These are phyloP conservation scores for Centaurea solstitialis DNA, from an alignment of 129 eudicot species.

Conservation along the genomic window DNA sequence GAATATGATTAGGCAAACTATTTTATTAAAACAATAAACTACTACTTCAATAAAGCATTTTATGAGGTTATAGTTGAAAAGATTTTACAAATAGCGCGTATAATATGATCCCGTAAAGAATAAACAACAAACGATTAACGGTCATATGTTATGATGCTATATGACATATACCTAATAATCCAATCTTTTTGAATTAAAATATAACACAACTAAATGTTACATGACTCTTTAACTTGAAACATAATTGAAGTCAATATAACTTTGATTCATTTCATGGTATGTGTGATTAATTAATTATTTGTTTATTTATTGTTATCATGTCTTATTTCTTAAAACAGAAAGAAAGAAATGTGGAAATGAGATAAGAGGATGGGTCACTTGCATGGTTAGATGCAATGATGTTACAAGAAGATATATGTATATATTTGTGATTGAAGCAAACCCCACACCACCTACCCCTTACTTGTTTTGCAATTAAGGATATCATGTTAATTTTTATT, in stretches of 20 bases:
- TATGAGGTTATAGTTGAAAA: neutral
- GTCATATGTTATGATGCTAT: too few relatives aligned
- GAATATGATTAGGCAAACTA: too few relatives aligned
- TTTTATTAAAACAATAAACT: too few relatives aligned
- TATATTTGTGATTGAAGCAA: slow-evolving; percentile 24
- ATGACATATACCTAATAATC: neutral
- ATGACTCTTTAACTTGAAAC: neutral
- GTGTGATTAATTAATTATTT: too few relatives aligned
- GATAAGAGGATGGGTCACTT: slow-evolving; percentile 20
- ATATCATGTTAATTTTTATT: neutral
- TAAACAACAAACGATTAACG: too few relatives aligned
- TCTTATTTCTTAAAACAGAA: slow-evolving; percentile 29
- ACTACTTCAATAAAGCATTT: neutral
- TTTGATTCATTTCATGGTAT: too few relatives aligned
- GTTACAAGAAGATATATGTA: slow-evolving; percentile 8
- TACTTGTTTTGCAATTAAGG: slow-evolving; percentile 36
- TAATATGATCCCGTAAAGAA: too few relatives aligned
- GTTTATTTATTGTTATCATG: slow-evolving; percentile 19
- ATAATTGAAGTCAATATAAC: neutral
- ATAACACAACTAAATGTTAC: neutral
- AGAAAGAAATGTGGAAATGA: neutral
- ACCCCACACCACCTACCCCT: slow-evolving; percentile 37
- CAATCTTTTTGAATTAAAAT: neutral
- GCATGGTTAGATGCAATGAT: slow-evolving; percentile 29
- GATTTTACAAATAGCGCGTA: too few relatives aligned